These are phyloP conservation scores for Trypanosoma mega DNA, from an alignment of 208 protist genomes.

Conservation along the genomic window DNA sequence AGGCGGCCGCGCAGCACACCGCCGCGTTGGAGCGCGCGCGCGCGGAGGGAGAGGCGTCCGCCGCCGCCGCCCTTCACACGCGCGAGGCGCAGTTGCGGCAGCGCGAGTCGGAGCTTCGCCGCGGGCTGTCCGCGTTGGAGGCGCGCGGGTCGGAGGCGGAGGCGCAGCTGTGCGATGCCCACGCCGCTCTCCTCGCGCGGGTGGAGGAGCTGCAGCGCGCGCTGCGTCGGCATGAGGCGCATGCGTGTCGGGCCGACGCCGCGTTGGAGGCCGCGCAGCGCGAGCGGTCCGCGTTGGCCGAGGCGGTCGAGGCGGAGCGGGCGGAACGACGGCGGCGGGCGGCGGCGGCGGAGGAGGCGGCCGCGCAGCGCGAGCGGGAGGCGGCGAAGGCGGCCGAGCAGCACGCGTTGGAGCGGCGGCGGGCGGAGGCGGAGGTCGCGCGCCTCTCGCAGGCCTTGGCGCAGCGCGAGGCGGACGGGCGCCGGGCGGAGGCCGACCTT, in stretches of 20 bases:
- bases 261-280: slow-evolving; percentile 16
- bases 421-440: slow-evolving; percentile 5
- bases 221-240: slow-evolving; percentile 14
- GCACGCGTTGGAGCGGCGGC: slow-evolving; percentile 10
- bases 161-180: slow-evolving; percentile 17
- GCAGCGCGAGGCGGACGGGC: not conserved
- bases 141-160: slow-evolving; percentile 18
- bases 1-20: slow-evolving; percentile 23
- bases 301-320: slow-evolving; percentile 12
- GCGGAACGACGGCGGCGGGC: slow-evolving; percentile 6
- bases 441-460: not conserved
- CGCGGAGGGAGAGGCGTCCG: slow-evolving; percentile 31
- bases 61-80: too few relatives aligned
- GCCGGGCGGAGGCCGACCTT: not conserved
- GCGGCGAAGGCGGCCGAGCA: slow-evolving; percentile 20
- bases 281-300: slow-evolving; percentile 7
- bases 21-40: slow-evolving; percentile 34
- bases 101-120: slow-evolving; percentile 36
- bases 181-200: slow-evolving; percentile 14
- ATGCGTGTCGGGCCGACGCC: slow-evolving; percentile 23
- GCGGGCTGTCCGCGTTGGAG: slow-evolving; percentile 27
- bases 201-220: slow-evolving; percentile 22
- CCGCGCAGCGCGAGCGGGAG: slow-evolving; percentile 23
- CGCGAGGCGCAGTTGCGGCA: too few relatives aligned
- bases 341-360: slow-evolving; percentile 12